Evolutionary conservation across 805 yeast species (phyloP).

Genomic region (Saccharomycopsis microspora): DNA sequence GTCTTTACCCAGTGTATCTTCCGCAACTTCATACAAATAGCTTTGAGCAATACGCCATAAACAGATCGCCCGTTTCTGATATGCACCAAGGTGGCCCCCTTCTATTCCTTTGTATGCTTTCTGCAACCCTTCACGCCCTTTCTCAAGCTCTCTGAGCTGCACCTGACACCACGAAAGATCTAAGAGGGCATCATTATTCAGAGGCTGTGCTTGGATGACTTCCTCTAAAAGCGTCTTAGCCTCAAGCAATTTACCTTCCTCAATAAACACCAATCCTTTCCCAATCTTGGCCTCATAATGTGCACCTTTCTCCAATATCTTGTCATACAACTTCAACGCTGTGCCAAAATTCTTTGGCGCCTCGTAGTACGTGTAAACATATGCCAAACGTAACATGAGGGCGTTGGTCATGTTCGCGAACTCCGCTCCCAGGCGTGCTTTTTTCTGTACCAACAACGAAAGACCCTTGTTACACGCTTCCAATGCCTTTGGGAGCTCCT

Average conservation of each 20-base stretch:
- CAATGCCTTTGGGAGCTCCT: constrained; percentile 54
- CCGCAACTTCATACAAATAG: constrained; percentile 27
- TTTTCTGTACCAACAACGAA: constrained; percentile 36
- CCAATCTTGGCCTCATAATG: constrained; percentile 66
- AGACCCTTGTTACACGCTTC: constrained; percentile 52
- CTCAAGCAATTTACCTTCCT: constrained; percentile 41
- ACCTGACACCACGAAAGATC: constrained; percentile 77
- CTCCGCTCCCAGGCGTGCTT: constrained; percentile 33
- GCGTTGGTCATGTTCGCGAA: constrained; percentile 45
- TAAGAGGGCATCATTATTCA: constrained; percentile 45
- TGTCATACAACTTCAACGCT: constrained; percentile 63
- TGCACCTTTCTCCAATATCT: constrained; percentile 37
- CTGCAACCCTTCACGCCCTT: constrained; percentile 42
- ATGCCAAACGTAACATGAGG: constrained; percentile 56
- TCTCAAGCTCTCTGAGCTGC: constrained; percentile 34
- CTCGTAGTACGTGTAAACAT: constrained; percentile 71
- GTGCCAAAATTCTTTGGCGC: constrained; percentile 79
- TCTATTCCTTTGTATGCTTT: constrained; percentile 30
- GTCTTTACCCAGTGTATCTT: constrained; percentile 18
- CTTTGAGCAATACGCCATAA: constrained; percentile 71
- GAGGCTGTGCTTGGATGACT: constrained; percentile 38
- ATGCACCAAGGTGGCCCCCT: constrained; percentile 41
- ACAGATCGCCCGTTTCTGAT: constrained; percentile 46
- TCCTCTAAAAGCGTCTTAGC: constrained; percentile 44
- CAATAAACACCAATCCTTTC: constrained; percentile 66